Conservation (phyloP, 2,329 filamentous ascomycete species). For the Aspergillus sp. region DNA sequence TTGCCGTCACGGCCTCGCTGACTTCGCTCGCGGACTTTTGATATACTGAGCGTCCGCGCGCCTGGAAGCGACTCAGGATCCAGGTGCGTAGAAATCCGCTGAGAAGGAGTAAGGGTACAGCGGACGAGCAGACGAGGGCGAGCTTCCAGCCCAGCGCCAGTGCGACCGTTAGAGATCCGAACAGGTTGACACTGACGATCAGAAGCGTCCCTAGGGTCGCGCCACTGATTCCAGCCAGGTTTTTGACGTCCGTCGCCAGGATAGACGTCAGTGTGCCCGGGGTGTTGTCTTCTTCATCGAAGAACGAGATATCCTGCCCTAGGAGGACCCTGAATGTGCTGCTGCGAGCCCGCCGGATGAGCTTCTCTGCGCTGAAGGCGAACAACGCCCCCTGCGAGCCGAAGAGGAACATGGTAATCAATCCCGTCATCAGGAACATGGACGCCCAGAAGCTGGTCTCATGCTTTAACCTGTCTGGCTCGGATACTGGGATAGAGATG, state of each 20-base stretch:
- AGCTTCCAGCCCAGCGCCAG: constrained; percentile 78
- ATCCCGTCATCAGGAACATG: constrained; percentile 82
- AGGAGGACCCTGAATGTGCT: constrained; percentile 35
- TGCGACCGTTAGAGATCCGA: constrained; percentile 65
- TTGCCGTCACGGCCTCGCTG: constrained; percentile 51
- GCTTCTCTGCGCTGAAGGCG: constrained; percentile 77
- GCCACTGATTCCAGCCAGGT: constrained; percentile 59
- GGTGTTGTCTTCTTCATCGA: constrained; percentile 23
- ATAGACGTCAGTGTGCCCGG: constrained; percentile 68
- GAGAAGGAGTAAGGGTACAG: constrained; percentile 41
- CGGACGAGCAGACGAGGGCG: constrained; percentile 61
- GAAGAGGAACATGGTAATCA: constrained; percentile 69
- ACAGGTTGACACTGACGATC: constrained; percentile 71
- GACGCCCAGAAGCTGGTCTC: constrained; percentile 78
- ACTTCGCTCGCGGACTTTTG: constrained; percentile 51
- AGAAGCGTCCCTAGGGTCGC: constrained; percentile 78
- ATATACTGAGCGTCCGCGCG: constrained; percentile 46
- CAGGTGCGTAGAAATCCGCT: constrained; percentile 44
- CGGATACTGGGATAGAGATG: constrained; percentile 56
- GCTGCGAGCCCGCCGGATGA: constrained; percentile 78
- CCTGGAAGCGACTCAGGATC: constrained; percentile 50
- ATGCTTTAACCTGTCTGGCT: constrained; percentile 58
- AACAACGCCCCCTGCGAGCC: constrained; percentile 68
- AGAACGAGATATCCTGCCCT: constrained; percentile 30
- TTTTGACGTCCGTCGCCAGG: constrained; percentile 70